Evolutionary conservation across 192 early-diverging fungal species (phyloP), one percentile per base, ranked within the genome.

Genomic region (Backusella morwellensis): DNA sequence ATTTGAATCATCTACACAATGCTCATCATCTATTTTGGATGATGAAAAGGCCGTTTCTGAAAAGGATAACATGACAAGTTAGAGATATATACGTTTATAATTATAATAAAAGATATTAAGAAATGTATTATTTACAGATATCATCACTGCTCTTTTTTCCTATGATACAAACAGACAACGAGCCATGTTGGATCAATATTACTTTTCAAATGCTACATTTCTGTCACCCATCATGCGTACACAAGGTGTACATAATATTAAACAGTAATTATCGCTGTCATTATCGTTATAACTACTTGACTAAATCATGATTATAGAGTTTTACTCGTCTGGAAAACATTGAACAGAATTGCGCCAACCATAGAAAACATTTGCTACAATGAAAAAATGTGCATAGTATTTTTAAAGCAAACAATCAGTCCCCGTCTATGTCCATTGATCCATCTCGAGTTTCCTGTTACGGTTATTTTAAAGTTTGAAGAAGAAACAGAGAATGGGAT

Each of bases 341-440:
- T 79, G 56, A 81, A 84, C 68, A 71, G 59, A 70, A 52, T 76
- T 3, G 50, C 78, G 26, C 80, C 83, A 17, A 77, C 29, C 0
- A 77, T 84, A 26, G 72, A 76, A 14, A 74, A 76, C 35, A 68
- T 79, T 19, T 77, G 72, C n/a, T 81, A 72, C 40, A 75, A 76
- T 35, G 76, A 73, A 34, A 26, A 82, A 4, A 66, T 35, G n/a
- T 73, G 71, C 59, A 80, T 90, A 19, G 79, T 90, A 15, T 82
- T 81, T 29, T 47, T 87, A 52, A 82, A 78, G 23, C 88, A 90
- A 54, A 80, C 82, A 50, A 66, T 90, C 42, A 71, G 84, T 32
- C 88, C 88, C 35, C 76, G 88, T 32, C 41, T 88, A 2, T 85
- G 86, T 17, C 88, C 88, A 7, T 75, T 85, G 15, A 35, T 88